Conservation (phyloP, 192 early-diverging fungal species). For the Obelidium mucronatum region DNA sequence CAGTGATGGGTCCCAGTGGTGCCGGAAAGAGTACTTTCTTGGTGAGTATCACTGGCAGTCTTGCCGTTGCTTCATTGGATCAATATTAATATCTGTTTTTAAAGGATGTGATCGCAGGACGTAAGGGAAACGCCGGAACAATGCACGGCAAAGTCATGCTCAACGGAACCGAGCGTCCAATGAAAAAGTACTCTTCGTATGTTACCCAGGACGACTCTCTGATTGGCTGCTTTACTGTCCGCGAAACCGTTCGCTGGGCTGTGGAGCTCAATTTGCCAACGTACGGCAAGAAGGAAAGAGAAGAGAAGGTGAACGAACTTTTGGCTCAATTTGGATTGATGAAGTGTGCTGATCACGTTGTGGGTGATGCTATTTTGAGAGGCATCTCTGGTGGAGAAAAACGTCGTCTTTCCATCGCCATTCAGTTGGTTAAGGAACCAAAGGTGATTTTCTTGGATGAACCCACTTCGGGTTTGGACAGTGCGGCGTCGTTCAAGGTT, state of each 20-base stretch:
- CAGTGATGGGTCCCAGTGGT: constrained; percentile 62
- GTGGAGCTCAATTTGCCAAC: constrained; percentile 6
- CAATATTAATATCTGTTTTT: not conserved
- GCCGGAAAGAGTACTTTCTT: constrained; percentile 49
- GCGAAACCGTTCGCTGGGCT: constrained; percentile 50
- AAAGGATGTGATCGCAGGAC: constrained; percentile 12
- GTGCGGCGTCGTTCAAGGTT: constrained; percentile 70
- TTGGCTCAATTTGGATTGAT: constrained; percentile 66
- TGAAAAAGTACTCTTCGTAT: constrained; percentile 40
- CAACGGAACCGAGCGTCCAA: constrained; percentile 36
- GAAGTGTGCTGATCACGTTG: constrained; percentile 56
- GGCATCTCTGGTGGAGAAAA: constrained; percentile 85
- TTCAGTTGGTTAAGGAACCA: constrained; percentile 68
- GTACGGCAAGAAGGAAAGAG: constrained; percentile 35
- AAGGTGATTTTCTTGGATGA: constrained; percentile 65
- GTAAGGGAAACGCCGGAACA: constrained; percentile 20
- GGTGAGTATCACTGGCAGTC: too few relatives aligned
- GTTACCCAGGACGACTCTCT: constrained; percentile 45
- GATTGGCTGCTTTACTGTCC: constrained; percentile 65
- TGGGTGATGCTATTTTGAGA: constrained; percentile 70
- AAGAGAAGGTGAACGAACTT: constrained; percentile 65
- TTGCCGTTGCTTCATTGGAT: not conserved
- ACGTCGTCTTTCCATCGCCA: constrained; percentile 79
- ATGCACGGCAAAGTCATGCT: constrained; percentile 28
- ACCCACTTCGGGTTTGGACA: constrained; percentile 72